Evolutionary conservation across 2,329 filamentous ascomycete genomes (phyloP), one percentile per base, ranked within the genome.

Genomic region (Penicillium paneum): DNA sequence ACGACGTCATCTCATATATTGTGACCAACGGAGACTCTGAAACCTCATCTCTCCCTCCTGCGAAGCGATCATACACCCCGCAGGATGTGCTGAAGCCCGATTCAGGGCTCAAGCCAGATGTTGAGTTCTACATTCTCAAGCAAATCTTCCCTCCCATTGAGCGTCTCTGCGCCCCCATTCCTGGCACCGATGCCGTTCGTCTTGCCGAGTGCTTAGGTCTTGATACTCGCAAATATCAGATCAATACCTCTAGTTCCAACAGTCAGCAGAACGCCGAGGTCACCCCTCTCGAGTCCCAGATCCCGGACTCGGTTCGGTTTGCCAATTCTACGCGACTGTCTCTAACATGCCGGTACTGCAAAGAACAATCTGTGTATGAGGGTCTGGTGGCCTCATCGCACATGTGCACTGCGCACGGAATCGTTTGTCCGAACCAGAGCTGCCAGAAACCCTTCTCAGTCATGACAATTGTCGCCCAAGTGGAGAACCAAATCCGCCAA

Each of bases 101-200:
- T 62, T 86, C 87, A 1, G 87, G 79, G 1, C 81, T 99, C 7
- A 82, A 87, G 54, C 90, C 92, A 2, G 94, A 99, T 68, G 83
- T 97, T n/a, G 94, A 99, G 70, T 97, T 92, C 83, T 99, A 99
- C 73, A 84, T 99, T 36, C 88, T 91, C 78, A 99, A 99, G 79
- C 94, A 99, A 74, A 97, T 99, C 55, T 91, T 99, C 75, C 94
- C 94, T 11, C 94, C 94, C 0, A 94, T 99, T 26, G 94, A 99
- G 77, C 90, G 94, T 81, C 86, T 99, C 21, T 99, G 94, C 71
- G 94, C 93, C 57, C 96, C 96, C 56, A 97, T 99, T 66, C 84
- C 85, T 13, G 94, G 94, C 55, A 99, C 94, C 1, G 95, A 96
- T 59, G 89, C 93, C 8, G 85, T 90, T 1, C 87, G 92, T 61